phyloP scores from a whole-genome alignment of 768 basidiomycete genomes.

The Suillus americanus region DNA sequence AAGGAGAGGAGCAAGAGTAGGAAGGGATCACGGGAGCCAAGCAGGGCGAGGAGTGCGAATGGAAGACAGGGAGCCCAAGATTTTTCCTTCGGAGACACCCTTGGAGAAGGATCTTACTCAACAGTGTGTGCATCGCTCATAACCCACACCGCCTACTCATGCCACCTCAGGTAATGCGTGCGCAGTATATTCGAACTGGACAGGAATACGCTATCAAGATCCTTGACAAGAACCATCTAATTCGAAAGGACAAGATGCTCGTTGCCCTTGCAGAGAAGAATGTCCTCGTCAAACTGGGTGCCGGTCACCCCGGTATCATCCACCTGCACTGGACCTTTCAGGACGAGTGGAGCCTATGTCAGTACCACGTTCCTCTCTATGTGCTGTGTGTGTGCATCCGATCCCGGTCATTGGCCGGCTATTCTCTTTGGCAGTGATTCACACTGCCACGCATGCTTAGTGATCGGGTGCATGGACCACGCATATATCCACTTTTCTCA shows the following conservation, averaged over 20 bases:
- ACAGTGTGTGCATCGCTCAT: constrained; percentile 48
- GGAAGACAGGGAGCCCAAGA: constrained; percentile 52
- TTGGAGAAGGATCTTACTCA: constrained; percentile 84
- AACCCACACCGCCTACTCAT: constrained; percentile 12
- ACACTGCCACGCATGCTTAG: background rate
- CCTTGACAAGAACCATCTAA: constrained; percentile 80
- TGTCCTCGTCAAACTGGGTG: constrained; percentile 62
- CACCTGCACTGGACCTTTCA: constrained; percentile 84
- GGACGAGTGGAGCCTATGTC: constrained; percentile 78
- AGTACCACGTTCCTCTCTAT: background rate
- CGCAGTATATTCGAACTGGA: constrained; percentile 51
- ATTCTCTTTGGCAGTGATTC: background rate
- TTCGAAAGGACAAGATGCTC: constrained; percentile 72
- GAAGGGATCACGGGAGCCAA: constrained; percentile 31
- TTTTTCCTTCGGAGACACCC: constrained; percentile 70
- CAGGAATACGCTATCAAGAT: constrained; percentile 78
- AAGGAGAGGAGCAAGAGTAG: constrained; percentile 41
- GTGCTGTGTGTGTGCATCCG: background rate
- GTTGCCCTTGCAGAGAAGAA: constrained; percentile 83
- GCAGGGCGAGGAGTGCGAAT: constrained; percentile 47
- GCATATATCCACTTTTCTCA: background rate
- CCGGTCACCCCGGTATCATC: constrained; percentile 79
- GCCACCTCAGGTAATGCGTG: constrained; percentile 53
- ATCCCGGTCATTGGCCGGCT: constrained; percentile 1
- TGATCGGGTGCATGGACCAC: background rate